Base-by-base conservation (phyloP, 2,329 filamentous ascomycete species). In the Pseudocercospora eumusae region DNA sequence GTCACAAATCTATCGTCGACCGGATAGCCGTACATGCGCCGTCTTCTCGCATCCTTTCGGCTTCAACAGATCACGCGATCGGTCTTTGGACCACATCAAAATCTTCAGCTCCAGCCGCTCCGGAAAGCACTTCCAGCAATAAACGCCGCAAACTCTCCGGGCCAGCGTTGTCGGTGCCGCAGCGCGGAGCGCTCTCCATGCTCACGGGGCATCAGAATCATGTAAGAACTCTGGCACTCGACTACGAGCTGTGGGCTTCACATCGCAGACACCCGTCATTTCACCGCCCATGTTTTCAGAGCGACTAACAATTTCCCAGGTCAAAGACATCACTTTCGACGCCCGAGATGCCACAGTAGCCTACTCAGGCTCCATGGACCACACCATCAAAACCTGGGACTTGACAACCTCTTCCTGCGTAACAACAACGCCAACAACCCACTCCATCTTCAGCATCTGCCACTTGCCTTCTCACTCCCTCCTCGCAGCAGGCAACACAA, bases 311-410 rank as follows among this genome's bases (percentile, higher is more conserved):
- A 36, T n/a, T 13, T 15, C 4, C 13, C 33, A 36, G 33, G 91
- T 93, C 49, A 91, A 90, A 0, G 89, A 88, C 58, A 90, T 89
- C 40, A 83, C 92, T 53, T 98, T 99, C 80, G 91, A 96, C 77
- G 88, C 88, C 4, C 83, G 86, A 58, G 93, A 98, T 77, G 79
- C 87, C 10, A 96, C 91, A 13, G 91, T 97, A 44, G 93, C 90
- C 52, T 98, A 99, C 81, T 93, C 92, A 1, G 87, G 88, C 21
- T 96, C 92, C 18, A 90, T 91, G 79, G 96, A 99, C 79, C 93
- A 96, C 81, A 90, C 90, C 0, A 81, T 98, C 69, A 88, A 89
- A 66, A 98, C 95, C 0, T 90, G 96, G 79, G 95, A 99, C 79
- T 83, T 99, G 52, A 88, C 92, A 0, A 97, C 93, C 0, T 83